Base-by-base conservation (phyloP, 2,329 filamentous ascomycete genomes). In the Colletotrichum destructivum region DNA sequence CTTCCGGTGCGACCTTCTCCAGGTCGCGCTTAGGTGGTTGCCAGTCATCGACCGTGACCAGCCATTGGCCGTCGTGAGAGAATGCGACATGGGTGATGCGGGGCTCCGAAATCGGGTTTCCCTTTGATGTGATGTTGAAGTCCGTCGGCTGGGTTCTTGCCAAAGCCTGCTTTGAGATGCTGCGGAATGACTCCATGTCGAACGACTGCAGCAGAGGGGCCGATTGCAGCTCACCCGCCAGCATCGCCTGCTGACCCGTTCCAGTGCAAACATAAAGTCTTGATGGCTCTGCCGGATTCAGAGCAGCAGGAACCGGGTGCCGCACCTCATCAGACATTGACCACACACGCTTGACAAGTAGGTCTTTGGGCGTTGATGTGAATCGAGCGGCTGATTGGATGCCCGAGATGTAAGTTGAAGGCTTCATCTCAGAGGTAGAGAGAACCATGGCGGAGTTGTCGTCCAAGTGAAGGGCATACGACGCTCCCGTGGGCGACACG, bases 21-120 rank as follows among this genome's bases (percentile, higher is more conserved):
- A 93, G 82, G 78, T 98, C 95, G 71, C 88, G 85, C 15, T 84
- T 83, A 12, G 93, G 90, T 1, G 95, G 95, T 62, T 88, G 88
- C 96, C 96, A 99, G 77, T 95, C 93, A 79, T 99, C 96, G 1
- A 97, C 89, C 1, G 94, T 98, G 5, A 93, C 95, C 69, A 99
- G 88, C 95, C 96, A 98, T 75, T 90, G 88, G 21, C 96, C 96
- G 78, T 98, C 92, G 61, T 88, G 85, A 54, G 93, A 96, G 75
- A 96, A 90, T 54, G 91, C 89, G 62, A 98, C 84, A 67, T 93
- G 89, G 8, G 89, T 92, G 57, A 98, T 89, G 73, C 92, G 89
- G 0, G 96, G 96, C 75, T 98, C 93, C 16, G 90, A 87, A 61
- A 98, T 90, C 5, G 89, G 87, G 62, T 89, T 88, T 6, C 93